phyloP scores from a whole-genome alignment of 371 early-diverging fungal genomes.

The Zychaea mexicana region DNA sequence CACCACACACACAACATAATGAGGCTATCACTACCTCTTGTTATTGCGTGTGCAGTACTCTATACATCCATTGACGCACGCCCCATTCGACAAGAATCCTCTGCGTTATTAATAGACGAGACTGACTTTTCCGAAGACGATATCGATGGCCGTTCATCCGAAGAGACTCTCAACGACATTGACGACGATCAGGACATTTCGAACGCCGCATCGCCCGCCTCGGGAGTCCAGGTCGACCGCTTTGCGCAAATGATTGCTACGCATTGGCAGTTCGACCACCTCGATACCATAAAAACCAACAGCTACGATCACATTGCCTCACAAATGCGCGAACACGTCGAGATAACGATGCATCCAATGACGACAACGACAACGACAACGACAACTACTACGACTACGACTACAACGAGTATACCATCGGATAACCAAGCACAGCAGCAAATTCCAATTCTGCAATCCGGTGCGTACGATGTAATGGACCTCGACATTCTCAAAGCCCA shows the following conservation, averaged over 20 bases:
- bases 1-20: not conserved
- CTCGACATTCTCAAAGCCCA: slow-evolving; percentile 43
- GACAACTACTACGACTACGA: slow-evolving; percentile 1
- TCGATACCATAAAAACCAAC: slow-evolving; percentile 32
- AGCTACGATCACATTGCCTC: slow-evolving; percentile 25
- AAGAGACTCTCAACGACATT: not conserved
- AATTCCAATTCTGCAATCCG: slow-evolving; percentile 6
- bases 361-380: not conserved
- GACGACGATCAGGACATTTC: not conserved
- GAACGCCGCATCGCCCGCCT: not conserved
- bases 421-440: not conserved
- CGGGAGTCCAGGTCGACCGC: slow-evolving; percentile 25
- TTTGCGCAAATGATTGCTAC: slow-evolving; percentile 41
- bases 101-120: not conserved
- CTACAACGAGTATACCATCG: no score
- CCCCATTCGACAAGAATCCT: not conserved
- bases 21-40: not conserved
- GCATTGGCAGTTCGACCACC: slow-evolving; percentile 49
- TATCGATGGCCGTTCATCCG: slow-evolving; percentile 1
- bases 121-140: not conserved
- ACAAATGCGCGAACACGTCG: slow-evolving; percentile 36
- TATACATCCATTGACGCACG: not conserved
- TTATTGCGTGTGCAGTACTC: not conserved
- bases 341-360: slow-evolving; percentile 18
- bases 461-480: slow-evolving; percentile 28